These are phyloP conservation scores for Mycena leptocephala DNA, from an alignment of 768 basidiomycete genomes.

Conservation along the genomic window DNA sequence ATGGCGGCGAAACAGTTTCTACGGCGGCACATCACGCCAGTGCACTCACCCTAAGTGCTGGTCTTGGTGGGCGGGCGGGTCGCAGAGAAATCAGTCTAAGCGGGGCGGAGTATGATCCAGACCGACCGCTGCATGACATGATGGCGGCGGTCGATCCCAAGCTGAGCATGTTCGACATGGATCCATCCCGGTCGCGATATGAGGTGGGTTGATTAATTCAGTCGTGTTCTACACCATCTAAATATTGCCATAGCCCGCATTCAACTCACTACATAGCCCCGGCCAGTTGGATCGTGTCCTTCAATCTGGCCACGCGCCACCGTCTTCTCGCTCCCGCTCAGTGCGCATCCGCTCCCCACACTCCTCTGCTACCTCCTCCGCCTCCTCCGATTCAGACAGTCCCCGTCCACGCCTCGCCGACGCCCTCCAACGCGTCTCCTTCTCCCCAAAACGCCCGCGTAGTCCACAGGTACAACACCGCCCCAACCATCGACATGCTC, in stretches of 20 bases:
- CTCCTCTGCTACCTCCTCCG: slow-evolving; percentile 64
- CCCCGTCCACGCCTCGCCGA: slow-evolving; percentile 74
- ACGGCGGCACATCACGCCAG: slow-evolving; percentile 94
- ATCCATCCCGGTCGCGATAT: slow-evolving; percentile 67
- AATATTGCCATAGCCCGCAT: slow-evolving; percentile 13
- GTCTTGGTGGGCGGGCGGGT: slow-evolving; percentile 71
- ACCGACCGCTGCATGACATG: slow-evolving; percentile 82
- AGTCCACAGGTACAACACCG: slow-evolving; percentile 51
- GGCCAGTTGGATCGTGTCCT: slow-evolving; percentile 75
- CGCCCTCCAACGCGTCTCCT: slow-evolving; percentile 77
- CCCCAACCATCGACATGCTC: slow-evolving; percentile 47
- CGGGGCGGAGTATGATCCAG: slow-evolving; percentile 90
- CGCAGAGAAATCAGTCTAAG: slow-evolving; percentile 74
- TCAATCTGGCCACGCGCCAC: slow-evolving; percentile 66
- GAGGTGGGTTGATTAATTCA: slow-evolving; percentile 54
- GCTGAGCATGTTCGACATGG: slow-evolving; percentile 71
- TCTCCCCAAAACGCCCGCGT: slow-evolving; percentile 85
- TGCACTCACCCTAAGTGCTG: slow-evolving; percentile 88
- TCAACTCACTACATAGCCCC: slow-evolving; percentile 69
- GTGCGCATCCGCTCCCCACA: slow-evolving; percentile 63
- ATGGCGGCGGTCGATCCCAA: slow-evolving; percentile 74
- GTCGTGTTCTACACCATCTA: neutral
- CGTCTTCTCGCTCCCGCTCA: slow-evolving; percentile 51
- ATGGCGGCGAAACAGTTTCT: slow-evolving; percentile 80
- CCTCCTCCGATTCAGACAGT: slow-evolving; percentile 66